Base-by-base conservation (phyloP, 768 basidiomycete species). In the Leccinum subgranulosum region DNA sequence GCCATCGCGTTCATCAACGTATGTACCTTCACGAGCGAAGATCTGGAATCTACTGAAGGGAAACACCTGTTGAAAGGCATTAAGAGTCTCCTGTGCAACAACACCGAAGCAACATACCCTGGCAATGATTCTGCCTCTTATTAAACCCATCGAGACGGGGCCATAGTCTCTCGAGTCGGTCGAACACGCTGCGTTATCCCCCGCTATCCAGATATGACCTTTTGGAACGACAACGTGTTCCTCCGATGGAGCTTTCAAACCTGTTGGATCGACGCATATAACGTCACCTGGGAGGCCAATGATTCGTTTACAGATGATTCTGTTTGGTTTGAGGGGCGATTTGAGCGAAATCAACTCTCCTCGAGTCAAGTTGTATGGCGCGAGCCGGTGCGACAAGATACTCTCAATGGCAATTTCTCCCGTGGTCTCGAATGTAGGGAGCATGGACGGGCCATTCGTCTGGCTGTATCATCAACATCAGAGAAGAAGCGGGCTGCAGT, bases 111-210 rank as follows among this genome's bases (percentile, higher is more conserved):
- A 19, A 57, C 80, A 58, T 64, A 92, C 90, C 77, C 82, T 83
- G 3, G 85, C 86, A 54, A 79, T 66, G 25, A 94, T 69, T 63
- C 77, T 85, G 4, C 86, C 88, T 60, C 82, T 77, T n/a, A 96
- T 75, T 9, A 96, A 75, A 4, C 82, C 86, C 62, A 91, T 82
- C 0, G 96, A 86, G 4, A 98, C 87, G 23, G 96, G 96, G 0
- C 96, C 97, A 75, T 97, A 97, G n/a, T 78, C 74, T 56, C 96
- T 81, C 11, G 96, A 98, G 75, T 99, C 96, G 14, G 85, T 84
- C 34, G 94, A 94, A 62, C 78, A 79, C 25, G 83, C 78, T 45
- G 88, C 77, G 67, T 98, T 99, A 75, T 99, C 96, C 23, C 96
- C 97, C 51, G 77, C 82, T 29, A 96, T 77, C 96, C 96, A 98